Base-by-base conservation (phyloP, 108 stramenopile species). In the Cylindrotheca closterium region DNA sequence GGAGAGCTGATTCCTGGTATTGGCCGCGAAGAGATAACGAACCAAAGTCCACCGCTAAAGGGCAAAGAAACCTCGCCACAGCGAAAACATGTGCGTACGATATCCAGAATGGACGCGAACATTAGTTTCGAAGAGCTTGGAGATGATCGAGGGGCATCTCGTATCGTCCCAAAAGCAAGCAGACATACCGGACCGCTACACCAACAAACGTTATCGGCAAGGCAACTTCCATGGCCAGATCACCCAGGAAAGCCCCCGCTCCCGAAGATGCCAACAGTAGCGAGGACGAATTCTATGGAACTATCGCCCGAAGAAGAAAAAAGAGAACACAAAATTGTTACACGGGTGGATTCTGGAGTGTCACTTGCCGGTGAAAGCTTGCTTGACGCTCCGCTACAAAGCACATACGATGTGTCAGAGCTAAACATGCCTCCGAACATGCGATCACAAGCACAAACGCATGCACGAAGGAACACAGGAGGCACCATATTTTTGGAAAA, bases 401-500 rank as follows among this genome's bases (percentile, higher is more conserved):
- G 37, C 15, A 15, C 7, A 42, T 10, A 15, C 37, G 37, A 42
- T 42, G 10, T 47, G 34, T 32, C 54, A 7, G 15, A 29, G 21
- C 33, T 47, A 27, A 10, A 3, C 2, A 26, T 42, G 49, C 15
- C 22, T 17, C 27, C 23, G n/a, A 54, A 12, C 30, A 25, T 3
- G 3, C 63, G 53, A 77, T 7, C 27, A 29, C 54, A 17, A 15
- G 67, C 7, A 8, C 10, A 55, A 22, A 46, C 32, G 21, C 79
- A 78, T 66, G 27, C 69, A 4, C 52, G 88, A 46, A 74, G 94
- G 23, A 98, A 98, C 70, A 95, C 96, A 19, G 92, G 94, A 30
- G 90, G 93, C 0, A 97, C 95, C n/a, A 87, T 98, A 31, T 93
- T 90, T 51, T 50, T 99, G 26, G 51, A 79, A 21, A 66, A 79